Conservation (phyloP, 2,329 filamentous ascomycete genomes). For the Cladosporium halotolerans region DNA sequence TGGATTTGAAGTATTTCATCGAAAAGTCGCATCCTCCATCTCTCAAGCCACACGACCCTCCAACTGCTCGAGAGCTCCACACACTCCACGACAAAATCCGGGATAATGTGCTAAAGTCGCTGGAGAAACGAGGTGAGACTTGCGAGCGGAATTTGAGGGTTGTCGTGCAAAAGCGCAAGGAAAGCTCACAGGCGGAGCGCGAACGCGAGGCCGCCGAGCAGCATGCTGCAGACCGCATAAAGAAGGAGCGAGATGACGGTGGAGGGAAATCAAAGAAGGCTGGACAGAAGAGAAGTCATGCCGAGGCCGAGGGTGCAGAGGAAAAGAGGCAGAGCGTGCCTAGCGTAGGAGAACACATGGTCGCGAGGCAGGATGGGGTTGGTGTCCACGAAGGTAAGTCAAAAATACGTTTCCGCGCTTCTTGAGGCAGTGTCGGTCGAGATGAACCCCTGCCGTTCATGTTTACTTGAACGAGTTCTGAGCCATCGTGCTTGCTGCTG, state of each 20-base stretch:
- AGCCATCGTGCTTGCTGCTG: too few species aligned
- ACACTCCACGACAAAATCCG: slow-evolving; percentile 62
- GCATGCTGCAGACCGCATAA: slow-evolving; percentile 41
- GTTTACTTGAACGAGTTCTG: too few species aligned
- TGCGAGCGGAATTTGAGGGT: slow-evolving; percentile 71
- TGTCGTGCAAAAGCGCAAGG: slow-evolving; percentile 59
- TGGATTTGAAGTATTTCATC: slow-evolving; percentile 64
- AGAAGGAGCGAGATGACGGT: slow-evolving; percentile 26
- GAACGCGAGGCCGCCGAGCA: slow-evolving; percentile 43
- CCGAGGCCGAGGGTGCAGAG: slow-evolving; percentile 47
- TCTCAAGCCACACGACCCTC: slow-evolving; percentile 31
- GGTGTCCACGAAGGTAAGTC: slow-evolving; percentile 53
- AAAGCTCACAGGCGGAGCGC: slow-evolving; percentile 49
- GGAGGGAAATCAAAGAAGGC: slow-evolving; percentile 25
- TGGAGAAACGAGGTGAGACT: slow-evolving; percentile 51
- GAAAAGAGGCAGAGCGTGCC: slow-evolving; percentile 63
- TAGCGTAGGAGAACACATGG: slow-evolving; percentile 56
- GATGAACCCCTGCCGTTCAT: too few species aligned
- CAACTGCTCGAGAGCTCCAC: slow-evolving; percentile 58
- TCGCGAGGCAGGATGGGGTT: slow-evolving; percentile 59
- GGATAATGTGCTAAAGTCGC: slow-evolving; percentile 40
- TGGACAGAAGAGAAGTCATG: slow-evolving; percentile 23
- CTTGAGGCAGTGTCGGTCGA: too few species aligned
- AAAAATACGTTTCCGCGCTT: too few species aligned
- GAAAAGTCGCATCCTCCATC: slow-evolving; percentile 52